A percentile compares a stretch with the other conserved stretches of the same genome.
phyloP scores from a whole-genome alignment of 2,329 filamentous ascomycete species.

The Diaporthe sp. region DNA sequence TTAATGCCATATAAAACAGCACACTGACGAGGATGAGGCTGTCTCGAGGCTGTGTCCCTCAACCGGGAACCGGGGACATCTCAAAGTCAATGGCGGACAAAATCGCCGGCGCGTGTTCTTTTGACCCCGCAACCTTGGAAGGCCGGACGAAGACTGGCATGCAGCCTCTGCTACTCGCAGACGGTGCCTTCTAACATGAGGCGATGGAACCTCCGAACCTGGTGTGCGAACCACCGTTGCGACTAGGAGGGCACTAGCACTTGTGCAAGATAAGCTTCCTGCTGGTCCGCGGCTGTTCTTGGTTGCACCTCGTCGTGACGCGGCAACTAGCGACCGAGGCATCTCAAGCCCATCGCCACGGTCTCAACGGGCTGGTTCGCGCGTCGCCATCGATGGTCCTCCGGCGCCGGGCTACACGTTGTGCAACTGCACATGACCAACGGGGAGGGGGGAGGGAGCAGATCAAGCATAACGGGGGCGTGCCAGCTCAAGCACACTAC shows the following conservation, averaged over 20 bases:
- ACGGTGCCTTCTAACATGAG: background rate
- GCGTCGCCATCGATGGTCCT: background rate
- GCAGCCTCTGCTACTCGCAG: background rate
- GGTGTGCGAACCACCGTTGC: constrained; percentile 31
- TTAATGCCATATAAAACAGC: constrained; percentile 1
- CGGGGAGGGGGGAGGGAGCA: constrained; percentile 21
- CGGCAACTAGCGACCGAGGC: background rate
- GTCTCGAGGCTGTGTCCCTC: background rate
- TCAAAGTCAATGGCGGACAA: constrained; percentile 9
- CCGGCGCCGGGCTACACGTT: background rate
- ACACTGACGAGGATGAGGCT: background rate
- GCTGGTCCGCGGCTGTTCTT: constrained; percentile 14
- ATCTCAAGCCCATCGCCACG: background rate
- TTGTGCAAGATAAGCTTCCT: constrained; percentile 27
- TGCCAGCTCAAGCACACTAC: constrained; percentile 27
- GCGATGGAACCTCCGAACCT: background rate
- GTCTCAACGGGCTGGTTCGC: background rate
- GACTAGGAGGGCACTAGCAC: constrained; percentile 27
- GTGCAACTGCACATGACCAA: background rate
- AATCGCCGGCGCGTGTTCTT: background rate
- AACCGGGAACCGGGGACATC: background rate
- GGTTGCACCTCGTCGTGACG: background rate
- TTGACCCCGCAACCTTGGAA: background rate
- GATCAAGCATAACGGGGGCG: background rate
- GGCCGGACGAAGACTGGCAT: background rate